Evolutionary conservation across 2,329 filamentous ascomycete genomes (phyloP), one percentile per base, ranked within the genome.

Genomic region (Cytospora mali): DNA sequence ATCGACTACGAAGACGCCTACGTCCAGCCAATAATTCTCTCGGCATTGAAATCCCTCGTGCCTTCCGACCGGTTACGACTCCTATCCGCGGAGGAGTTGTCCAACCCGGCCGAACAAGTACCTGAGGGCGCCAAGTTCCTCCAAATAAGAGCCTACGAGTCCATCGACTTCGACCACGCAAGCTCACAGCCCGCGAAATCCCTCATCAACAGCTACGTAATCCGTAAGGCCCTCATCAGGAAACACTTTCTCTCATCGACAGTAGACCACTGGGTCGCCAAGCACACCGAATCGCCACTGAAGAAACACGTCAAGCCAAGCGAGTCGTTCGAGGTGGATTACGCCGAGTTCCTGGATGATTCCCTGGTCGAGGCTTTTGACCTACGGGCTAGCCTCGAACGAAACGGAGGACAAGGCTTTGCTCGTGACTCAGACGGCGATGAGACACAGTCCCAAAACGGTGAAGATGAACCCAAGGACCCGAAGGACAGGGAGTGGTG

Each of bases 331-430:
- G 95, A 99, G 76, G 83, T 99, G 9, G 95, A 99, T 75, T 99
- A 95, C 73, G 93, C 93, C 1, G 95, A 99, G 77, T 99, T 98
- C 71, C 79, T 99, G 16, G 95, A 98, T 67, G 95, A 99, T 69
- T 91, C 95, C 0, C 79, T 99, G 9, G 82, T 96, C 2, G 95
- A 99, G 74, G 90, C 91, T 0, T 98, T 90, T 74, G 95, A 98
- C 71, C 77, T 99, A 57, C 83, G 88, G 23, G 91, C 92, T 62
- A 93, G 90, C 68, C 83, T 96, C 75, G 84, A 85, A 33, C 81
- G 81, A 52, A 97, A 97, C 69, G 85, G 84, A 29, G 54, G 16
- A 21, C 31, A 33, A 61, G 23, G 62, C 52, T 13, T 25, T 64
- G 62, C 52, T 56, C 60, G 42, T 28, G 59, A 46, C 16, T n/a